Percentiles rank a stretch among this genome's conserved stretches.
phyloP scores from a whole-genome alignment of 1,284 basidiomycete species.

The Tilletia setariae region DNA sequence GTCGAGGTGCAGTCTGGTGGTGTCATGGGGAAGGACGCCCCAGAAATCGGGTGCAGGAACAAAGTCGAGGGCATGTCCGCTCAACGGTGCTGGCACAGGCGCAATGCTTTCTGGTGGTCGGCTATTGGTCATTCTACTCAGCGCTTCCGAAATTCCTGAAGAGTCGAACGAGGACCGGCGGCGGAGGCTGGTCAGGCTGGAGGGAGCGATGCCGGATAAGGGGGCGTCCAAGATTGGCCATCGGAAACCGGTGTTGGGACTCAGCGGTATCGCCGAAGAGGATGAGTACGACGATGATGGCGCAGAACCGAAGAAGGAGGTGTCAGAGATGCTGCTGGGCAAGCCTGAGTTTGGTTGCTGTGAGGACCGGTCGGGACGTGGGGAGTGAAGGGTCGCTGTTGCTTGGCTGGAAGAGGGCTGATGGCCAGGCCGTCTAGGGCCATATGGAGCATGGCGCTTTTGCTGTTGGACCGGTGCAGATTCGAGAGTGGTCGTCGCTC shows the following conservation, averaged over 20 bases:
- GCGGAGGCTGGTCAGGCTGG: not conserved
- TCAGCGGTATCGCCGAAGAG: no score
- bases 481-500: not conserved
- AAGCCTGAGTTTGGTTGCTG: no score
- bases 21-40: slow-evolving; percentile 3
- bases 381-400: no score
- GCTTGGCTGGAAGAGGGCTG: no score
- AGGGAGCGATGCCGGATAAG: not conserved
- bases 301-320: no score
- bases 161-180: slow-evolving; percentile 8
- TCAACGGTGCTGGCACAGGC: not conserved
- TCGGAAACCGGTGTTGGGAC: not conserved
- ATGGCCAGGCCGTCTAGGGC: no score
- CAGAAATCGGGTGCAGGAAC: not conserved
- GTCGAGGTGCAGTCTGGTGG: slow-evolving; percentile 2
- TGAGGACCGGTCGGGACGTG: no score
- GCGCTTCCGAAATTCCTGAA: not conserved
- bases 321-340: no score
- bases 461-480: not conserved
- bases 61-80: not conserved
- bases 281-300: no score
- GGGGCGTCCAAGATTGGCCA: not conserved
- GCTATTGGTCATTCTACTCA: not conserved
- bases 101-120: not conserved
- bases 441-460: not conserved